phyloP scores from a whole-genome alignment of 2,329 filamentous ascomycete species.

The Curvularia sp. region DNA sequence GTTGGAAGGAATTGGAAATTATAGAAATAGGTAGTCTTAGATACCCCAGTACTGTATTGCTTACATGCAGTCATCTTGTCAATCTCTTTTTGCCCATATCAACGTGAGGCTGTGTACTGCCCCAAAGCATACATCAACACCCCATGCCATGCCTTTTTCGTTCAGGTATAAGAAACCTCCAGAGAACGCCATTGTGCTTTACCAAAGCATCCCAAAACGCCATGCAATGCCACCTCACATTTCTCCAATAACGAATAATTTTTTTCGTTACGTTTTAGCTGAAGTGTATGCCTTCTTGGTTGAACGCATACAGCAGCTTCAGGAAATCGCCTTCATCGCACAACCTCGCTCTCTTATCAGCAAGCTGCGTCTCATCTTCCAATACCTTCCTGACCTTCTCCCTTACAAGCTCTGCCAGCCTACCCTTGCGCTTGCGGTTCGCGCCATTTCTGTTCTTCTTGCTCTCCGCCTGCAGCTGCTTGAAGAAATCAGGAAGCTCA shows the following conservation, averaged over 20 bases:
- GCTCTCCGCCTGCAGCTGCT: slow-evolving; percentile 62
- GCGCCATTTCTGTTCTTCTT: slow-evolving; percentile 55
- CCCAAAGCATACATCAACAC: background rate
- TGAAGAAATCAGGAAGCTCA: slow-evolving; percentile 84
- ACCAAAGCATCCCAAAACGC: slow-evolving; percentile 9
- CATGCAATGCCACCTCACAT: slow-evolving; percentile 7
- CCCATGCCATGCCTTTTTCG: background rate
- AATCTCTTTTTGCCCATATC: background rate
- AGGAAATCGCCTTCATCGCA: slow-evolving; percentile 95
- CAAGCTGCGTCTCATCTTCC: slow-evolving; percentile 78
- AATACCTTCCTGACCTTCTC: slow-evolving; percentile 87
- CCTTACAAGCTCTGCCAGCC: slow-evolving; percentile 80
- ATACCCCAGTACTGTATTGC: slow-evolving; percentile 15
- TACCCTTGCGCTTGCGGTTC: slow-evolving; percentile 76
- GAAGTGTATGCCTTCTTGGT: slow-evolving; percentile 93
- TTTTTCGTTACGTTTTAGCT: slow-evolving; percentile 55
- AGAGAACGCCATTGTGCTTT: background rate
- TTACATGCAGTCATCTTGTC: slow-evolving; percentile 11
- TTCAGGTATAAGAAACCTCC: background rate
- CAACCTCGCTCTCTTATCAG: slow-evolving; percentile 81
- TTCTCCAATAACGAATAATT: background rate
- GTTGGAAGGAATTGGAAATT: background rate
- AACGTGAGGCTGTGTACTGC: background rate
- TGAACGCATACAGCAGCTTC: slow-evolving; percentile 81
- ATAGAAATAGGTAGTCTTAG: slow-evolving; percentile 4